phyloP scores from a whole-genome alignment of 495 filamentous ascomycete species.

The Talaromyces trachyspermus region DNA sequence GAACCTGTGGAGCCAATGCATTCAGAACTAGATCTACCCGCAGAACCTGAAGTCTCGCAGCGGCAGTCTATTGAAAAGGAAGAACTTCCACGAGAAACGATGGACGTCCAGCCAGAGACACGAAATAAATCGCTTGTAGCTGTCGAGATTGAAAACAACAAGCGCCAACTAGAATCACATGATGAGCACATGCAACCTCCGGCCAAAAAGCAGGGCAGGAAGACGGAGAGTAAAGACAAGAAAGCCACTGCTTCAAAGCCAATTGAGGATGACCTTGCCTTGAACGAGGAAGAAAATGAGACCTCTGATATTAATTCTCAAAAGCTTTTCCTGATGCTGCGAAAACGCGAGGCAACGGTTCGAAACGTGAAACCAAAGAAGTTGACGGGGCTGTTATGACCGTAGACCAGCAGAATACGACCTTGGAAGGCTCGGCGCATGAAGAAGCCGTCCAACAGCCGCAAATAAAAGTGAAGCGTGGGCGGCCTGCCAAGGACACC shows the following conservation, averaged over 20 bases:
- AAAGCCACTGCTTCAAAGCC: neutral
- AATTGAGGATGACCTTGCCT: neutral
- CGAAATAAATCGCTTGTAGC: too few relatives aligned
- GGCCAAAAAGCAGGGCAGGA: conserved; percentile 45
- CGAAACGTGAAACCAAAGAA: neutral
- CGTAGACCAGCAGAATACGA: neutral
- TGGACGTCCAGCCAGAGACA: conserved; percentile 20
- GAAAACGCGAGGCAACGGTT: neutral
- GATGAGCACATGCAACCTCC: conserved; percentile 34
- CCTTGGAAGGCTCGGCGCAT: neutral
- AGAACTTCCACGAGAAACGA: neutral
- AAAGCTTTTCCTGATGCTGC: neutral
- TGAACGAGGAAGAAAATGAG: neutral
- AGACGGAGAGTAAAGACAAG: conserved; percentile 16
- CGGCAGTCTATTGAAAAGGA: neutral
- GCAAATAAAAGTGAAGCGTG: neutral
- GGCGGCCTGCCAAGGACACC: conserved; percentile 15
- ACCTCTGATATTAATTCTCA: neutral
- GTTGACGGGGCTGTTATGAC: neutral
- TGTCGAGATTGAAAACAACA: too few relatives aligned
- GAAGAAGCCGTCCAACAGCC: neutral
- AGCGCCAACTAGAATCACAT: too few relatives aligned
- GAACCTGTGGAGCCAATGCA: conserved; percentile 22
- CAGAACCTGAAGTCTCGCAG: conserved; percentile 30
- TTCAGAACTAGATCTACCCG: conserved; percentile 19